Evolutionary conservation across 768 basidiomycete genomes (phyloP).

Genomic region (Favolaschia claudopus): DNA sequence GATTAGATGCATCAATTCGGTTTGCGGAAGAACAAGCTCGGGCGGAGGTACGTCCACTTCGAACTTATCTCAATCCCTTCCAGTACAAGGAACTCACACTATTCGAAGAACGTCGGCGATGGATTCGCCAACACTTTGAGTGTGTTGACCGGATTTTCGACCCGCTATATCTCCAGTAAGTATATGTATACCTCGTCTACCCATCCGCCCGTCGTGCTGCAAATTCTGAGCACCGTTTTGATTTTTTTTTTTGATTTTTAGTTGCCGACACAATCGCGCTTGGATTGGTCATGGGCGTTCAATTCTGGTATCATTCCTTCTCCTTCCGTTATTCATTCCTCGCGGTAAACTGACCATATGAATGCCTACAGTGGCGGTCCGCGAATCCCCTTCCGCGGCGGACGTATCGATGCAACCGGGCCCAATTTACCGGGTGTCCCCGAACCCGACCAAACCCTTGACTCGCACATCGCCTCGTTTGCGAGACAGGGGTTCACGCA

Average conservation of each 20-base stretch:
- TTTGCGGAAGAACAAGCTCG: not conserved
- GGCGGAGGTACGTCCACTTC: not conserved
- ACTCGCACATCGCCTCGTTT: slow-evolving; percentile 17
- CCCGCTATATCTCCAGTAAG: not conserved
- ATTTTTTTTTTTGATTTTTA: no score
- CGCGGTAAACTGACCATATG: not conserved
- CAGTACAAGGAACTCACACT: not conserved
- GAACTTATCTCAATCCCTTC: not conserved
- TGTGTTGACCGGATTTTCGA: not conserved
- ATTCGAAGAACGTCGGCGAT: not conserved
- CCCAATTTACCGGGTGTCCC: slow-evolving; percentile 17
- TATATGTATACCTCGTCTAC: no score
- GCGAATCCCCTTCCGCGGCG: slow-evolving; percentile 6
- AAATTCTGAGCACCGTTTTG: no score
- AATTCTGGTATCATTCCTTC: not conserved
- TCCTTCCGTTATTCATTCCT: no score
- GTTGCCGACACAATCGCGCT: not conserved
- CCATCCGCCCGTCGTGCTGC: not conserved
- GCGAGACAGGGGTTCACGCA: slow-evolving; percentile 16
- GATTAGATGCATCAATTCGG: not conserved
- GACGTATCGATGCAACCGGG: slow-evolving; percentile 10
- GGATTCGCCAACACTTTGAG: slow-evolving; percentile 1
- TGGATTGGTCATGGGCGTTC: not conserved
- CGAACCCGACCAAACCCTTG: slow-evolving; percentile 10
- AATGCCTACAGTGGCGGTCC: slow-evolving; percentile 16